These are phyloP conservation scores for Trametopsis cervina DNA, from an alignment of 768 basidiomycete genomes.

Conservation along the genomic window DNA sequence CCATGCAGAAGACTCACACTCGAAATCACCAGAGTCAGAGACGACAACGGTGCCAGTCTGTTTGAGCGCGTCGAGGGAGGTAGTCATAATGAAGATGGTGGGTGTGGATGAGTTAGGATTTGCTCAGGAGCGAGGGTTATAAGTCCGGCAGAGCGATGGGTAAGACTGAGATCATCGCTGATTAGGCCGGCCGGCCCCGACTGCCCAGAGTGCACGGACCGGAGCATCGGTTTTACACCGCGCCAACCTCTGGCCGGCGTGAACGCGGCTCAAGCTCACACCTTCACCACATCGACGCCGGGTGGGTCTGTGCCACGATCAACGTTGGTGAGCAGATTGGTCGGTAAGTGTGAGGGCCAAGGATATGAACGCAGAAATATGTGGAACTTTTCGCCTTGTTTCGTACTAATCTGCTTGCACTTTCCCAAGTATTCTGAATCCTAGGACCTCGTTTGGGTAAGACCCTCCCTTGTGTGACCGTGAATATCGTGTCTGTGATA, in stretches of 20 bases:
- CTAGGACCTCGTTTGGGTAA: too few species aligned
- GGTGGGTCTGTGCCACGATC: too few species aligned
- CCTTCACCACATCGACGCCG: background rate
- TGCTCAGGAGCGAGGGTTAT: slow-evolving; percentile 8
- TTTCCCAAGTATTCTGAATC: too few species aligned
- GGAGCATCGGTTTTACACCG: background rate
- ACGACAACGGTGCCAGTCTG: slow-evolving; percentile 93
- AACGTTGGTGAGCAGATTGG: too few species aligned
- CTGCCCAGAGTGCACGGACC: too few species aligned
- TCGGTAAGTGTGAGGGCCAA: too few species aligned
- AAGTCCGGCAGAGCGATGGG: slow-evolving; percentile 10
- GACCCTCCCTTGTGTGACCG: too few species aligned
- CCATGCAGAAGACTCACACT: slow-evolving; percentile 38
- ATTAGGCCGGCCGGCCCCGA: slow-evolving; percentile 4
- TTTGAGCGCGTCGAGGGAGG: slow-evolving; percentile 79
- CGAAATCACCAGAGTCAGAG: slow-evolving; percentile 96
- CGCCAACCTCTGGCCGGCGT: background rate
- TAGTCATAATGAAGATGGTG: slow-evolving; percentile 46
- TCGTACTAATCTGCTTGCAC: too few species aligned
- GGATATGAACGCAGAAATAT: too few species aligned
- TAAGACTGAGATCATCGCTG: slow-evolving; percentile 5
- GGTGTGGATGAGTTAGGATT: slow-evolving; percentile 6
- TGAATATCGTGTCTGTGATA: too few species aligned
- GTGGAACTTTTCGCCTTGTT: too few species aligned
- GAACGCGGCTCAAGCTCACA: background rate